Evolutionary conservation across 768 basidiomycete species (phyloP).

Genomic region (Lentinula lateritia): DNA sequence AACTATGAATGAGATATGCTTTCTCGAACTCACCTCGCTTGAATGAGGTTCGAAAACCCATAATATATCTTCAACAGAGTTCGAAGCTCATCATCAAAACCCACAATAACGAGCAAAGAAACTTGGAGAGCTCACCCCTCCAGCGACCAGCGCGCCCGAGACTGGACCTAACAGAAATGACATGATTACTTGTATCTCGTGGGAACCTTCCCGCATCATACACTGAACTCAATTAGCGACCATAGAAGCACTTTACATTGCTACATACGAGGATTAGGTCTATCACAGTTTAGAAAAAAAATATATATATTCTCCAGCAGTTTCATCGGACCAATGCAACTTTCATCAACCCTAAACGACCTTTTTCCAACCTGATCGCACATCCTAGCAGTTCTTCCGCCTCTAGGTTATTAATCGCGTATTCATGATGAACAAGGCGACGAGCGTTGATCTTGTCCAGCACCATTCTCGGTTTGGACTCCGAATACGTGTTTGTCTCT

Average conservation of each 20-base stretch:
- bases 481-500: constrained; percentile 13
- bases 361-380: constrained; percentile 49
- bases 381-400: constrained; percentile 56
- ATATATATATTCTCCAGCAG: not conserved
- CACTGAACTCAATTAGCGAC: not conserved
- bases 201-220: too few species aligned
- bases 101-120: too few species aligned
- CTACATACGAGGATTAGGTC: not conserved
- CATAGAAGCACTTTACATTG: not conserved
- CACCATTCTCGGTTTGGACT: constrained; percentile 38
- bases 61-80: constrained; percentile 50
- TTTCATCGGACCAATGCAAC: not conserved
- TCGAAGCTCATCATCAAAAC: too few species aligned
- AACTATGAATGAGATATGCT: not conserved
- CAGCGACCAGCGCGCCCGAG: constrained; percentile 64
- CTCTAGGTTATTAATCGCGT: constrained; percentile 64
- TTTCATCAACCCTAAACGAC: constrained; percentile 47
- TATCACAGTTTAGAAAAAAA: not conserved
- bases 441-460: constrained; percentile 67
- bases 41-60: constrained; percentile 63
- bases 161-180: constrained; percentile 52
- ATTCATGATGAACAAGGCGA: constrained; percentile 64
- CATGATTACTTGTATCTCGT: not conserved
- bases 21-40: constrained; percentile 37
- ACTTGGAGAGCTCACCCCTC: constrained; percentile 40